Evolutionary conservation across 2,329 filamentous ascomycete genomes (phyloP).

Genomic region (Sporothrix pallida): DNA sequence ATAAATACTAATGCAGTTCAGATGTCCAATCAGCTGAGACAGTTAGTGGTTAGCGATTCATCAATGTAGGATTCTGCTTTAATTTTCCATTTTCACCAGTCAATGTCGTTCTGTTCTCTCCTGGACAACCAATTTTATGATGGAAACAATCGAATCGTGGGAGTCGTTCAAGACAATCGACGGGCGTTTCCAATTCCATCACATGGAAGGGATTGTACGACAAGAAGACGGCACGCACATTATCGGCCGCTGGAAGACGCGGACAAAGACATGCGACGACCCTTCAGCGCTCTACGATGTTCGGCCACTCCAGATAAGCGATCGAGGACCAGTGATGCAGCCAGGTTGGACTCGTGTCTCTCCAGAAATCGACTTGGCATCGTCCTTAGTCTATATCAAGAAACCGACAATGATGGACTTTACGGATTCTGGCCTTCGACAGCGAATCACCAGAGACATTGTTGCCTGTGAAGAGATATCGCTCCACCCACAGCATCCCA

Average conservation of each 20-base stretch:
- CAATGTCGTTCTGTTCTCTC: no score
- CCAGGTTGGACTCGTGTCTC: not conserved
- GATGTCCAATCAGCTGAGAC: no score
- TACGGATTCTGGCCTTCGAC: not conserved
- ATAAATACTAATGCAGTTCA: no score
- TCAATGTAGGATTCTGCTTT: no score
- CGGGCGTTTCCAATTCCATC: not conserved
- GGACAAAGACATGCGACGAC: not conserved
- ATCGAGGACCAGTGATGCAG: not conserved
- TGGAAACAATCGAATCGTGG: not conserved
- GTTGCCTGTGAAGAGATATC: not conserved
- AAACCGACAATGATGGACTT: not conserved
- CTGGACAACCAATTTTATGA: not conserved
- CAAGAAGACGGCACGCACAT: not conserved
- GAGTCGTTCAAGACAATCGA: conserved; percentile 1
- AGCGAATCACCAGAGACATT: not conserved
- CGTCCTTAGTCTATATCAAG: not conserved
- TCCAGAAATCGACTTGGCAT: no score
- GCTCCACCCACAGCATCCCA: not conserved
- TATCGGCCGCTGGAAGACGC: not conserved
- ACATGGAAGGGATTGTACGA: not conserved
- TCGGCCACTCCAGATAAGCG: not conserved
- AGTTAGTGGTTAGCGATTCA: no score
- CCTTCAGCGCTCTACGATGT: not conserved
- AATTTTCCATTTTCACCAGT: no score